These are phyloP conservation scores for Ophiostoma quercus DNA, from an alignment of 2,329 filamentous ascomycete species.

Conservation along the genomic window DNA sequence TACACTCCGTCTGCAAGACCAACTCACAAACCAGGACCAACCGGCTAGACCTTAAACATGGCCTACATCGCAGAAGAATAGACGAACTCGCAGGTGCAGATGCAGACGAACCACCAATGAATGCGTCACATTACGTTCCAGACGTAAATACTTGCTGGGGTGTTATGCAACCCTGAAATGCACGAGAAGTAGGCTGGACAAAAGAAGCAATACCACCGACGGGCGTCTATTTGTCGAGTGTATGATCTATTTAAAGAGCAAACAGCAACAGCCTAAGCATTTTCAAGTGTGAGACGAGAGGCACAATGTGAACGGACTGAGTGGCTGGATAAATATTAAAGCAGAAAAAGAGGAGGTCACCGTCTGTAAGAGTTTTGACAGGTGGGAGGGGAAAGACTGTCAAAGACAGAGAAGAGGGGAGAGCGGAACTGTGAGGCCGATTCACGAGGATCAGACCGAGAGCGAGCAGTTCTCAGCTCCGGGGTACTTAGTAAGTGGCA, in stretches of 20 bases:
- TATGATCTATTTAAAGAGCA: neutral
- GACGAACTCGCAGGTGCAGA: neutral
- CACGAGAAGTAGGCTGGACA: neutral
- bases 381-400: neutral
- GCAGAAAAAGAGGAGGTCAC: neutral
- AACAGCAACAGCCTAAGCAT: neutral
- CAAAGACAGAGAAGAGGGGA: neutral
- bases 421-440: neutral
- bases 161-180: neutral
- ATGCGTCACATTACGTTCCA: neutral
- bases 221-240: neutral
- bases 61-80: neutral
- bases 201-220: conserved; percentile 6
- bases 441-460: neutral
- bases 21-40: neutral
- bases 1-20: neutral
- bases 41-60: neutral
- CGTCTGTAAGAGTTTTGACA: neutral
- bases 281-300: neutral
- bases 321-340: neutral
- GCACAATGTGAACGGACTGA: neutral
- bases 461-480: neutral
- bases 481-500: neutral
- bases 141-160: neutral
- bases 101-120: neutral